These are phyloP conservation scores for Mytilinidion resinicola DNA, from an alignment of 495 filamentous ascomycete species.

Conservation along the genomic window DNA sequence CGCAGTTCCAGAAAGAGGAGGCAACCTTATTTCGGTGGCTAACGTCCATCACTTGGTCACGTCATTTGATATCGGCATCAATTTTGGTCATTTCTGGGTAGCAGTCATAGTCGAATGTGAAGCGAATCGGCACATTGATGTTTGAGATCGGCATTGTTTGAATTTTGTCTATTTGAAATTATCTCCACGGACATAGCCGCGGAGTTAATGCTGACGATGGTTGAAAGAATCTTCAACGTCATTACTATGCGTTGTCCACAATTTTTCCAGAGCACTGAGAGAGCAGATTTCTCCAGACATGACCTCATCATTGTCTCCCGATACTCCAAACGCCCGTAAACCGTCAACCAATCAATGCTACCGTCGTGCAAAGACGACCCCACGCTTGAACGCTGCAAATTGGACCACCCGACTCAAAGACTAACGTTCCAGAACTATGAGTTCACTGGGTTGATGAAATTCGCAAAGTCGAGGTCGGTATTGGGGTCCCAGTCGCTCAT, in stretches of 20 bases:
- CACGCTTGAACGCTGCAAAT: conserved; percentile 26
- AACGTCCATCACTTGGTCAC: too few species aligned
- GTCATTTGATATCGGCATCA: too few species aligned
- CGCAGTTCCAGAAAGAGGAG: too few species aligned
- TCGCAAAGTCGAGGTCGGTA: conserved; percentile 26
- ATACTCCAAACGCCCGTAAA: neutral
- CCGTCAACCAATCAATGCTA: neutral
- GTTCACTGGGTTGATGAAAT: conserved; percentile 24
- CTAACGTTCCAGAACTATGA: conserved; percentile 8
- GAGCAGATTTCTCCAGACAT: neutral
- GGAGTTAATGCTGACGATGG: neutral
- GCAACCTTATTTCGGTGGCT: too few species aligned
- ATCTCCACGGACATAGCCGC: neutral
- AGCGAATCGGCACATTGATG: too few species aligned
- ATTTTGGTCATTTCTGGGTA: too few species aligned
- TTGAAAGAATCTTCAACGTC: neutral
- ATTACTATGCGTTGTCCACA: neutral
- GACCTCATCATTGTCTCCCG: neutral
- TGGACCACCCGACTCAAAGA: conserved; percentile 1
- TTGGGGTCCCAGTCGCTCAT: conserved; percentile 26
- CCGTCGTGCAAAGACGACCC: neutral
- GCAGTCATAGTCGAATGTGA: too few species aligned
- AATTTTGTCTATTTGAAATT: neutral
- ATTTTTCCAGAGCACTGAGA: neutral
- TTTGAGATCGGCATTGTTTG: too few species aligned